A percentile compares a stretch with the other conserved stretches of the same genome.
These are phyloP conservation scores for Fusarium scirpi DNA, from an alignment of 2,329 filamentous ascomycete genomes.

Conservation along the genomic window DNA sequence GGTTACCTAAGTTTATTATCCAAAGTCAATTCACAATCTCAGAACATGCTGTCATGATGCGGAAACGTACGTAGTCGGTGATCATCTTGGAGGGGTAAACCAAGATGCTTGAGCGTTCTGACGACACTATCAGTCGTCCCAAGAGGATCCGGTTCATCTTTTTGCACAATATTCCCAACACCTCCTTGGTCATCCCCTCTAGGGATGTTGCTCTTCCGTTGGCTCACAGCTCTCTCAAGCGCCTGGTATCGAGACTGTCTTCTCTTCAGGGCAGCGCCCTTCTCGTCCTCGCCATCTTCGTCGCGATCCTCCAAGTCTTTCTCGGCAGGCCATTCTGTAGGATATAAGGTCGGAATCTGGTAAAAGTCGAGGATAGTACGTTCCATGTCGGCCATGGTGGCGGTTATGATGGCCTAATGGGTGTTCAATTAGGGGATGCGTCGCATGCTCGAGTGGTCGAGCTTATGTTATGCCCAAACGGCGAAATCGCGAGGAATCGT, in stretches of 20 bases:
- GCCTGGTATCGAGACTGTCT: constrained; percentile 87
- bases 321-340: constrained; percentile 87
- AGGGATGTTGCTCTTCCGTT: constrained; percentile 72
- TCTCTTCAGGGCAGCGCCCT: constrained; percentile 61
- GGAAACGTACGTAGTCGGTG: constrained; percentile 73
- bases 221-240: constrained; percentile 79
- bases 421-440: constrained; percentile 32
- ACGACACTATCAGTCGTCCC: constrained; percentile 91
- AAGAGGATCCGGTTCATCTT: constrained; percentile 92
- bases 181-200: constrained; percentile 75
- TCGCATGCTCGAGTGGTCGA: constrained; percentile 32
- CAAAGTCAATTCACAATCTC: constrained; percentile 32
- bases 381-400: constrained; percentile 76
- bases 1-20: constrained; percentile 71
- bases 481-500: constrained; percentile 1
- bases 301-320: constrained; percentile 77
- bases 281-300: constrained; percentile 66
- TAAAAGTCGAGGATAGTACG: constrained; percentile 88
- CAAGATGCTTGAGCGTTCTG: constrained; percentile 78
- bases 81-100: constrained; percentile 87
- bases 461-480: constrained; percentile 11
- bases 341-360: constrained; percentile 81
- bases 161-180: constrained; percentile 82
- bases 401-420: constrained; percentile 24
- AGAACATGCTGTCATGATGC: constrained; percentile 13